These are phyloP conservation scores for Reutealis trisperma DNA, from an alignment of 345 rosid species.

Conservation along the genomic window DNA sequence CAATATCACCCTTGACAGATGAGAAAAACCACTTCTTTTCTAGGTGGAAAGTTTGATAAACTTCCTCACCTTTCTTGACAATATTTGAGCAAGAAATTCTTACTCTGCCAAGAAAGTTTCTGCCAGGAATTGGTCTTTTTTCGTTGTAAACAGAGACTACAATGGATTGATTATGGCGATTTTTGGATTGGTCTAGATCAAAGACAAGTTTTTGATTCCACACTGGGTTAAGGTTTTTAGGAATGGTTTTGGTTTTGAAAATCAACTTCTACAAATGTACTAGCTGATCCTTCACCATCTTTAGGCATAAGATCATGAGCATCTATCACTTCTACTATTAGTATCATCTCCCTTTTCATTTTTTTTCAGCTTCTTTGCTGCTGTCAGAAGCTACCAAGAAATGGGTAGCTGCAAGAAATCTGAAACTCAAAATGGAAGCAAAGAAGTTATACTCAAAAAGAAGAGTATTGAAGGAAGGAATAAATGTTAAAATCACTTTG, in stretches of 20 bases:
- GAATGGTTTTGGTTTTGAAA: slow-evolving; percentile 48
- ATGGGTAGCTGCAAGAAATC: slow-evolving; percentile 42
- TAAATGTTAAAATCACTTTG: not conserved
- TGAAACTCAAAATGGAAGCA: slow-evolving; percentile 51
- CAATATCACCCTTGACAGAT: slow-evolving; percentile 59
- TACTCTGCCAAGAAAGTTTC: slow-evolving; percentile 51
- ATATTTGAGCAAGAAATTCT: slow-evolving; percentile 44
- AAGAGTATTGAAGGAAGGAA: slow-evolving; percentile 27
- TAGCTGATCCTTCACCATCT: slow-evolving; percentile 57
- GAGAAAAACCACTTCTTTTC: slow-evolving; percentile 48
- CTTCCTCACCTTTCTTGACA: slow-evolving; percentile 54
- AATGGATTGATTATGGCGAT: slow-evolving; percentile 31
- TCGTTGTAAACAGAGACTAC: slow-evolving; percentile 49
- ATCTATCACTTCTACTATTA: slow-evolving; percentile 52
- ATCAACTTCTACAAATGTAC: slow-evolving; percentile 54
- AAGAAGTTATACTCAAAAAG: slow-evolving; percentile 46
- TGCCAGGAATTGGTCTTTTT: slow-evolving; percentile 43
- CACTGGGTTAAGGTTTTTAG: slow-evolving; percentile 46
- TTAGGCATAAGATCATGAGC: slow-evolving; percentile 56
- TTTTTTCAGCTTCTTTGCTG: slow-evolving; percentile 27
- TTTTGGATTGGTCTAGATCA: slow-evolving; percentile 32
- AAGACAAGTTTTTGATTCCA: slow-evolving; percentile 58
- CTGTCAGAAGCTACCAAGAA: slow-evolving; percentile 31
- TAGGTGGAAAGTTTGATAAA: slow-evolving; percentile 44
- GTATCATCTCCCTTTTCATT: slow-evolving; percentile 40